A percentile compares a stretch with the other conserved stretches of the same genome.
Conservation (phyloP, 2,329 filamentous ascomycete species). For the Aspergillus tanneri region DNA sequence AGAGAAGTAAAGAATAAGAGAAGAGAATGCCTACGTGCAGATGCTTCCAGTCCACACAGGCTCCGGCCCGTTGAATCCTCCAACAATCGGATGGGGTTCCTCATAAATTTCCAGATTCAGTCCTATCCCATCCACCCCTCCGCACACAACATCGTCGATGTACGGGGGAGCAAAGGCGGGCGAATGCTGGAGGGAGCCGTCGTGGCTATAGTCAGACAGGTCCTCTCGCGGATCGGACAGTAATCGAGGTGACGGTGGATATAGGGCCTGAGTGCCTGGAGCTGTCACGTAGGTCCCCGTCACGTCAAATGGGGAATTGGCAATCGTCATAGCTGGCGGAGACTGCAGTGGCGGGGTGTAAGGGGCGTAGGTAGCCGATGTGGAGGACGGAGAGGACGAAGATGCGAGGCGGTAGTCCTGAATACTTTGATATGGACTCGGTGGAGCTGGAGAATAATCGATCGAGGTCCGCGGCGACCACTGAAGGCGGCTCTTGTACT, state of each 20-base stretch:
- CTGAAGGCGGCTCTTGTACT: conserved; percentile 69
- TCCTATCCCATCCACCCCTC: conserved; percentile 27
- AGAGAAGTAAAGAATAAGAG: background rate
- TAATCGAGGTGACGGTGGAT: conserved; percentile 37
- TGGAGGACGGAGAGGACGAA: conserved; percentile 40
- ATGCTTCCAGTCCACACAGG: conserved; percentile 38
- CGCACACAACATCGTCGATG: conserved; percentile 34
- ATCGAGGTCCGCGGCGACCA: conserved; percentile 51
- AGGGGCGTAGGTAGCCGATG: conserved; percentile 37
- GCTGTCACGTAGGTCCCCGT: conserved; percentile 35
- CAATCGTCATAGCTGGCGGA: conserved; percentile 38
- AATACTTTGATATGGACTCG: conserved; percentile 35
- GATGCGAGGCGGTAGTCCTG: conserved; percentile 35
- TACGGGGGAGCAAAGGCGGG: conserved; percentile 41
- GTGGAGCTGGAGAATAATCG: conserved; percentile 38
- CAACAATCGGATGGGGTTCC: conserved; percentile 34
- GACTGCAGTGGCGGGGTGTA: conserved; percentile 45
- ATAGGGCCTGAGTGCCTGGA: conserved; percentile 36
- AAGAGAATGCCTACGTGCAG: conserved; percentile 10
- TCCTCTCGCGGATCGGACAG: conserved; percentile 37
- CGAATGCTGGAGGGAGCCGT: conserved; percentile 33
- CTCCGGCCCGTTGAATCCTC: conserved; percentile 36
- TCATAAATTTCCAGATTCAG: conserved; percentile 34
- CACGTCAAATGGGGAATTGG: conserved; percentile 39
- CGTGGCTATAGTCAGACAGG: conserved; percentile 32